Percentiles rank a stretch among this genome's conserved stretches.
phyloP scores from a whole-genome alignment of 768 basidiomycete species.

The Auriscalpium orientale region DNA sequence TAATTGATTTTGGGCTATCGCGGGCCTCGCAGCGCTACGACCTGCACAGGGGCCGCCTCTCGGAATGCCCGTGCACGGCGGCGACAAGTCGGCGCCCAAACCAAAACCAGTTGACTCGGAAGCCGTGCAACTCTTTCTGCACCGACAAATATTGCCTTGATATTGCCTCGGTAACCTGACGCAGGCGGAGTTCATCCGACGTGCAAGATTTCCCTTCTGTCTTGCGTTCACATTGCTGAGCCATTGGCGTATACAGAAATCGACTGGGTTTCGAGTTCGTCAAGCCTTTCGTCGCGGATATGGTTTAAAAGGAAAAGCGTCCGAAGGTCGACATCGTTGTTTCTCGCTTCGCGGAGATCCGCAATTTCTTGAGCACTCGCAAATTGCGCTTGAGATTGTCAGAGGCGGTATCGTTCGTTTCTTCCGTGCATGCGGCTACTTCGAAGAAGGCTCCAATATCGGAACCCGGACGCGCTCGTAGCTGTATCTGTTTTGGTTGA shows the following conservation, averaged over 20 bases:
- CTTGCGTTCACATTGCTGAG: too few relatives aligned
- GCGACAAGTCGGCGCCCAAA: slow-evolving; percentile 19
- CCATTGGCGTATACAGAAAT: background rate
- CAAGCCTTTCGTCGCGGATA: slow-evolving; percentile 17
- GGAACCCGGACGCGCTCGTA: too few relatives aligned
- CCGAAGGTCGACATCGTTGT: slow-evolving; percentile 12
- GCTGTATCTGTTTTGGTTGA: too few relatives aligned
- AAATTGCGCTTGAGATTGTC: too few relatives aligned
- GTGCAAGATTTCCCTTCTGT: slow-evolving; percentile 7
- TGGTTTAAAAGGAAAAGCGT: slow-evolving; percentile 26
- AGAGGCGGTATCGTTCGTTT: too few relatives aligned
- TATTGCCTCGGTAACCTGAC: slow-evolving; percentile 18
- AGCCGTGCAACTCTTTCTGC: slow-evolving; percentile 17
- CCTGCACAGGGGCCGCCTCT: background rate
- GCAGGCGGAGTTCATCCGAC: slow-evolving; percentile 11
- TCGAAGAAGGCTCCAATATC: too few relatives aligned
- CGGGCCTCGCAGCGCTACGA: slow-evolving; percentile 17
- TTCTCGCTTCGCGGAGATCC: too few relatives aligned
- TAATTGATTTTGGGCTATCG: slow-evolving; percentile 26
- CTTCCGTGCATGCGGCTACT: too few relatives aligned
- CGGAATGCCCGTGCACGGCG: slow-evolving; percentile 16
- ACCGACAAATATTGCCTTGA: too few relatives aligned
- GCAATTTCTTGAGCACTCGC: too few relatives aligned
- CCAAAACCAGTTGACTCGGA: background rate
- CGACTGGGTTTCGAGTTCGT: slow-evolving; percentile 1